Evolutionary conservation across 768 basidiomycete species (phyloP).

Genomic region (Crassisporium funariophilum): DNA sequence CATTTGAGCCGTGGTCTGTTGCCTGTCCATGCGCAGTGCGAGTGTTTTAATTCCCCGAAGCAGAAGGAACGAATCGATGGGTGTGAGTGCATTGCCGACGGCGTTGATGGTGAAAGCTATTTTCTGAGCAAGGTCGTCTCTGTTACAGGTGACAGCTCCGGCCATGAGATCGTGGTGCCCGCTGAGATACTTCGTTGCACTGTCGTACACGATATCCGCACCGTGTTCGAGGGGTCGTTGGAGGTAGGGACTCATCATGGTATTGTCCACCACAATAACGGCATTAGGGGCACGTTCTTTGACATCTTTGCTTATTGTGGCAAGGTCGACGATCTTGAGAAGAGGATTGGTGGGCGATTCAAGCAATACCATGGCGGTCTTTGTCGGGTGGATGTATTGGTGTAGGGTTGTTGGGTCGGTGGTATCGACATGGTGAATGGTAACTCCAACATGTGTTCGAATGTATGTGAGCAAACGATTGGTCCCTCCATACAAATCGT

Average conservation of each 20-base stretch:
- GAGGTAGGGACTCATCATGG: conserved; percentile 99
- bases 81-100: conserved; percentile 91
- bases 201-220: conserved; percentile 97
- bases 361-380: conserved; percentile 92
- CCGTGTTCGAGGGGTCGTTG: conserved; percentile 95
- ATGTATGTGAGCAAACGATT: conserved; percentile 93
- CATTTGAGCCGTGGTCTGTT: conserved; percentile 77
- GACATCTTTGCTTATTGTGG: conserved; percentile 78
- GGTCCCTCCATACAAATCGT: conserved; percentile 97
- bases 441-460: conserved; percentile 82
- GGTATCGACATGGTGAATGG: conserved; percentile 92
- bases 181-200: conserved; percentile 95
- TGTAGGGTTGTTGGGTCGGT: conserved; percentile 69
- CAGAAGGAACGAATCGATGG: conserved; percentile 95
- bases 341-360: conserved; percentile 98
- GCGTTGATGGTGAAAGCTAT: conserved; percentile 92
- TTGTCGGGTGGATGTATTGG: conserved; percentile 65
- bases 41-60: conserved; percentile 96
- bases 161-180: conserved; percentile 99
- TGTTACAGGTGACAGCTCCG: conserved; percentile 89
- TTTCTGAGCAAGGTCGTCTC: conserved; percentile 87
- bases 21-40: conserved; percentile 93
- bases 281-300: conserved; percentile 83
- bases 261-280: conserved; percentile 91
- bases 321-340: conserved; percentile 91